phyloP scores from a whole-genome alignment of 129 eudicot species.

The Rutidosis leptorrhynchoides region DNA sequence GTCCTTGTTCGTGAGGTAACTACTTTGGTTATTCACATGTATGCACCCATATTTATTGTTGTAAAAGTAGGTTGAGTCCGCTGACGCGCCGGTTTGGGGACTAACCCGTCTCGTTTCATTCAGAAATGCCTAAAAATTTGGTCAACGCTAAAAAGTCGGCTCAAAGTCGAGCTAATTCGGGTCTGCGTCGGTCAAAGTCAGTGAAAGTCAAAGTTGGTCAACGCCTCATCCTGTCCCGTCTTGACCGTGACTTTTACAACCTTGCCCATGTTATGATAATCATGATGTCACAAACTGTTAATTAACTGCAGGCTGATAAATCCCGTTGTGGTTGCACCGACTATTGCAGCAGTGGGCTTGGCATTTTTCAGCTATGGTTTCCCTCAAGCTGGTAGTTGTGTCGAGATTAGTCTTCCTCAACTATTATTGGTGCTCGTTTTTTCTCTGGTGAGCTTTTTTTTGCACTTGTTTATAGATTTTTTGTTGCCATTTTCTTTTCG shows the following conservation, averaged over 20 bases:
- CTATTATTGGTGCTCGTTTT: conserved; percentile 75
- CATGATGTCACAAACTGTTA: not conserved
- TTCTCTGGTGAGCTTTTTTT: conserved; percentile 63
- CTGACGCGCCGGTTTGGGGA: no score
- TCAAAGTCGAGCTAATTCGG: no score
- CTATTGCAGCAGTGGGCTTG: conserved; percentile 79
- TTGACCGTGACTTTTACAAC: no score
- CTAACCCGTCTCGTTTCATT: no score
- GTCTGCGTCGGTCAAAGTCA: no score
- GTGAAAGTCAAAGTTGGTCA: no score
- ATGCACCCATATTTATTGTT: no score
- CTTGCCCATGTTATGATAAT: not conserved
- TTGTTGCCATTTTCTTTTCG: not conserved
- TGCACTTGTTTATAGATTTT: not conserved
- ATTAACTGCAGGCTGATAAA: conserved; percentile 66
- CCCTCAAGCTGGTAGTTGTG: conserved; percentile 95
- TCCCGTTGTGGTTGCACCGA: conserved; percentile 95
- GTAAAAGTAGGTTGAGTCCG: no score
- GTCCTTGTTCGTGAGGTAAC: conserved; percentile 73
- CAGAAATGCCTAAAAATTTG: no score
- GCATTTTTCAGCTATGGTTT: conserved; percentile 93
- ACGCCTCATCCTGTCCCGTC: no score
- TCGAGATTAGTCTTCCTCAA: conserved; percentile 88
- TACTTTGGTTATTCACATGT: not conserved
- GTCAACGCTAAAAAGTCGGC: no score